Evolutionary conservation across 805 yeast species (phyloP).

Genomic region (Kluyveromyces dobzhanskii): DNA sequence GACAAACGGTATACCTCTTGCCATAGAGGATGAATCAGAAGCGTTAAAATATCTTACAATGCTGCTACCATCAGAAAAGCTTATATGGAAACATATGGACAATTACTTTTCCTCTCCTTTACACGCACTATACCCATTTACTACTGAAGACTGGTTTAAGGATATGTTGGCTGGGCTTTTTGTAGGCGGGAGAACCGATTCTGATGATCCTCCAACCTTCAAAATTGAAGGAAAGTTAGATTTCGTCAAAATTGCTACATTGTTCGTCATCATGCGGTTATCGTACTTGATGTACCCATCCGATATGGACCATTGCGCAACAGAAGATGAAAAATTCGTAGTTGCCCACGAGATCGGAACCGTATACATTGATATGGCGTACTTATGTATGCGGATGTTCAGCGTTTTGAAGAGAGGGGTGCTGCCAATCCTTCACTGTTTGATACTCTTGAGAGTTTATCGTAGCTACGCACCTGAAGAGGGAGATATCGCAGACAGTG

Average conservation of each 20-base stretch:
- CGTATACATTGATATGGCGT: slow-evolving; percentile 41
- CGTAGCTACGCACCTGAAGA: slow-evolving; percentile 45
- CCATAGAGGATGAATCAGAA: slow-evolving; percentile 11
- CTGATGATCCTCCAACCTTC: slow-evolving; percentile 29
- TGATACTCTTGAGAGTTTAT: slow-evolving; percentile 43
- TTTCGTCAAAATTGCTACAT: slow-evolving; percentile 39
- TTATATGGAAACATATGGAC: slow-evolving; percentile 38
- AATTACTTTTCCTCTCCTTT: slow-evolving; percentile 35
- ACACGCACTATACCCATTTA: slow-evolving; percentile 41
- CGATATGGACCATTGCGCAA: slow-evolving; percentile 19
- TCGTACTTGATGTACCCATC: slow-evolving; percentile 35
- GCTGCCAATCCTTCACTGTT: slow-evolving; percentile 45
- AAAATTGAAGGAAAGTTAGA: slow-evolving; percentile 37
- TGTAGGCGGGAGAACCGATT: slow-evolving; percentile 29
- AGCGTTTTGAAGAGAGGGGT: slow-evolving; percentile 41
- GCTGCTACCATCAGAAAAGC: slow-evolving; percentile 36
- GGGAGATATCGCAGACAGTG: slow-evolving; percentile 47
- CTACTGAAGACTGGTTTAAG: slow-evolving; percentile 34
- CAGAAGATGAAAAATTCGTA: slow-evolving; percentile 32
- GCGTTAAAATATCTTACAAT: slow-evolving; percentile 27
- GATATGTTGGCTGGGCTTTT: slow-evolving; percentile 30
- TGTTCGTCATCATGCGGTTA: slow-evolving; percentile 38
- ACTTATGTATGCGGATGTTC: slow-evolving; percentile 48
- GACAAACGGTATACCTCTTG: background rate
- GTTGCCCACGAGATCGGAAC: slow-evolving; percentile 39